Conservation (phyloP, 148 eudicot genomes). For the Chenopodium formosanum region DNA sequence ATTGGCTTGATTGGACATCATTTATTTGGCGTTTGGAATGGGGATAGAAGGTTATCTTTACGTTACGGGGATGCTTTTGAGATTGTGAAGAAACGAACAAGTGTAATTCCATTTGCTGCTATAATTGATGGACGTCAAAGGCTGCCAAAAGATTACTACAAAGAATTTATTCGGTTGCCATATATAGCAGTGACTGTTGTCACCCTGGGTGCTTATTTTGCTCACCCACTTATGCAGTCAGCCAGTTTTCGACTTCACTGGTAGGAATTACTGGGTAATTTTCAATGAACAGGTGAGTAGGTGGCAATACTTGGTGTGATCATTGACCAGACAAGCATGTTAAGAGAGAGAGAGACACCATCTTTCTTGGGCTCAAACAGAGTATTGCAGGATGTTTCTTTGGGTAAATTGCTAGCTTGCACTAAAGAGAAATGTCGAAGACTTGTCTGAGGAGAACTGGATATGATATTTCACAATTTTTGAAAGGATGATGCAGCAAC, state of each 20-base stretch:
- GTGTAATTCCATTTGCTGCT: constrained; percentile 89
- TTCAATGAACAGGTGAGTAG: background rate
- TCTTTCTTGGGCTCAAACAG: background rate
- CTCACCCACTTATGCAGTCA: constrained; percentile 95
- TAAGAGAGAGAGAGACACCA: background rate
- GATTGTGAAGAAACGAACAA: constrained; percentile 72
- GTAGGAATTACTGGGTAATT: constrained; percentile 36
- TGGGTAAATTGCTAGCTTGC: constrained; percentile 11
- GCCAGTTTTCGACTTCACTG: constrained; percentile 90
- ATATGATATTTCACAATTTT: background rate
- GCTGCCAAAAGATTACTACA: constrained; percentile 69
- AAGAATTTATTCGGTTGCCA: constrained; percentile 83
- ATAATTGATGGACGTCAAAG: constrained; percentile 93
- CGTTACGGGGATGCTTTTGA: constrained; percentile 85
- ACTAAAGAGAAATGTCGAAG: background rate
- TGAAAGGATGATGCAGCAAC: constrained; percentile 6
- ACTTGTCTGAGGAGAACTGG: background rate
- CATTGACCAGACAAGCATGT: background rate
- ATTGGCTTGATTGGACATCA: constrained; percentile 93
- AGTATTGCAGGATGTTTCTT: background rate
- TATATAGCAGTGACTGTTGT: constrained; percentile 72
- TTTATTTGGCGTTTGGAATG: constrained; percentile 96
- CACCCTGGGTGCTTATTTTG: constrained; percentile 83
- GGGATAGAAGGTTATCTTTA: constrained; percentile 78
- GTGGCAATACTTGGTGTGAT: background rate